phyloP scores from a whole-genome alignment of 805 yeast species.

The Isabelozyma pseudorhagii region DNA sequence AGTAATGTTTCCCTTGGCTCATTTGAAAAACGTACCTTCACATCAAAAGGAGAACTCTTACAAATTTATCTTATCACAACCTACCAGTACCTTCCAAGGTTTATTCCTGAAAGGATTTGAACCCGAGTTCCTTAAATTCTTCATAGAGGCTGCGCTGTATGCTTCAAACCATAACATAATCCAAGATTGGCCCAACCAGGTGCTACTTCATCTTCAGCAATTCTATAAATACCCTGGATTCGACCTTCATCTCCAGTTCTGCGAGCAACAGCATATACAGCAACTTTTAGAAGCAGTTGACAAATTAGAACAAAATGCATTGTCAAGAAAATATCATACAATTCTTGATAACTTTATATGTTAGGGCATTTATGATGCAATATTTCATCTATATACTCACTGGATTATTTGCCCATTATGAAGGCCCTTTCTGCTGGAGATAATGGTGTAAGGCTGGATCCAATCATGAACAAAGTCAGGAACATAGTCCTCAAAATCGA shows the following conservation, averaged over 20 bases:
- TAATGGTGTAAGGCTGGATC: constrained; percentile 43
- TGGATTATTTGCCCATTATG: constrained; percentile 12
- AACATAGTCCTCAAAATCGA: constrained; percentile 37
- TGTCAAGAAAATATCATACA: background rate
- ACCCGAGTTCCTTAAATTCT: constrained; percentile 44
- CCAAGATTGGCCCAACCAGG: background rate
- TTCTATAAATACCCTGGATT: constrained; percentile 36
- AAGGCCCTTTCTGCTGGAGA: constrained; percentile 33
- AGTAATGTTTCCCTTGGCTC: constrained; percentile 21
- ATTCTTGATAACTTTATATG: background rate
- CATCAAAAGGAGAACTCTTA: constrained; percentile 28
- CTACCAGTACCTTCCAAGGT: constrained; percentile 16
- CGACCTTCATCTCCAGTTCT: constrained; percentile 30
- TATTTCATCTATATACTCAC: background rate
- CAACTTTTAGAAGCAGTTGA: background rate
- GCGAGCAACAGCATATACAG: constrained; percentile 15
- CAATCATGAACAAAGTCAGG: constrained; percentile 34
- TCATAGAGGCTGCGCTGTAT: constrained; percentile 38
- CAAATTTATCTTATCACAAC: constrained; percentile 30
- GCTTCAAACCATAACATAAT: constrained; percentile 6
- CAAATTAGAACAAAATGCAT: background rate
- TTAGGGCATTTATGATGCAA: background rate
- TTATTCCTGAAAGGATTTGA: constrained; percentile 50
- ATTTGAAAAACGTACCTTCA: constrained; percentile 23
- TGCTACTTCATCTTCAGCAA: constrained; percentile 1